A percentile compares a stretch with the other conserved stretches of the same genome.
Evolutionary conservation across 768 basidiomycete species (phyloP).

Genomic region (Kwoniella shandongensis): DNA sequence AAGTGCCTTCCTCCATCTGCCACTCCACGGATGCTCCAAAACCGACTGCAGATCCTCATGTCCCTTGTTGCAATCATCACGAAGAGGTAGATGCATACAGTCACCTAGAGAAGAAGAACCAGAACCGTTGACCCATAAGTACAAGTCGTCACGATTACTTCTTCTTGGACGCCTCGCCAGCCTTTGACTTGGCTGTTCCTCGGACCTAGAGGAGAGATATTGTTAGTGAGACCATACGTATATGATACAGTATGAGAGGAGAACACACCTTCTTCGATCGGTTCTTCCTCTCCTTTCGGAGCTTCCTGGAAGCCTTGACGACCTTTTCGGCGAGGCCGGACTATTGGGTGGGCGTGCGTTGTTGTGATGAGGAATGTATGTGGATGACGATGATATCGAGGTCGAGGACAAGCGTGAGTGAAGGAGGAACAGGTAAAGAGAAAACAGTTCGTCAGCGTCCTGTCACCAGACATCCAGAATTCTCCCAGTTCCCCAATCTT

Average conservation of each 20-base stretch:
- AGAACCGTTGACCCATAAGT: no score
- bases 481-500: not conserved
- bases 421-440: not conserved
- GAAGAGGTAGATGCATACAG: no score
- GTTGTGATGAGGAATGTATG: not conserved
- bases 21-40: no score
- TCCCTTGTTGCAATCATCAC: no score
- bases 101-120: no score
- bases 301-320: conserved; percentile 89
- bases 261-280: conserved; percentile 90
- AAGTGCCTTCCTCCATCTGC: no score
- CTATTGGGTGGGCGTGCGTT: conserved; percentile 26
- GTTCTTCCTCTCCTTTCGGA: conserved; percentile 99
- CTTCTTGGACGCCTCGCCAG: conserved; percentile 57
- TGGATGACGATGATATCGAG: not conserved
- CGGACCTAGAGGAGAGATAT: conserved; percentile 63
- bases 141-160: conserved; percentile 38
- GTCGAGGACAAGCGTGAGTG: not conserved
- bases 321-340: conserved; percentile 65
- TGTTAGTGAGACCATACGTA: not conserved
- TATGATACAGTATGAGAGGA: conserved; percentile 10
- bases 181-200: conserved; percentile 94
- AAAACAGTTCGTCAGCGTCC: conserved; percentile 9
- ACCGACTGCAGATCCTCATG: no score
- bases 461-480: no score